Evolutionary conservation across 2,329 filamentous ascomycete species (phyloP).

Genomic region (Exophiala xenobiotica): DNA sequence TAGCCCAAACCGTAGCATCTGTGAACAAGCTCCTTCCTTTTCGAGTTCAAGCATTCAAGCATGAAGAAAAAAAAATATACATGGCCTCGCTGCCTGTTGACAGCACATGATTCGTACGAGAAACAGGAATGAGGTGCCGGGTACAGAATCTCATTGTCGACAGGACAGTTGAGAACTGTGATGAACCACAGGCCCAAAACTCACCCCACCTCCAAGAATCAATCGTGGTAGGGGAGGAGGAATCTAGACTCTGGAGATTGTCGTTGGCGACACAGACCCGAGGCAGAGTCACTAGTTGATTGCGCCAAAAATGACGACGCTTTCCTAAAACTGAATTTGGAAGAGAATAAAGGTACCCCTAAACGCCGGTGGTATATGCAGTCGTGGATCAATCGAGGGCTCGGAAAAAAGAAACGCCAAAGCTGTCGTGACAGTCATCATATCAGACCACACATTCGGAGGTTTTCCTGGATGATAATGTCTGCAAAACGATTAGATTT

Average conservation of each 20-base stretch:
- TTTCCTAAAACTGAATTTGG: not conserved
- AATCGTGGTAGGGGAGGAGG: too few relatives aligned
- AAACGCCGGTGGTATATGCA: constrained; percentile 25
- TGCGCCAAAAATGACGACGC: not conserved
- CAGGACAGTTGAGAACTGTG: not conserved
- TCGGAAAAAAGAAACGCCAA: constrained; percentile 14
- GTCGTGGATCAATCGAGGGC: constrained; percentile 20
- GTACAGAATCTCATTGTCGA: not conserved
- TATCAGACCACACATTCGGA: constrained; percentile 94
- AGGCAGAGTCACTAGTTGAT: not conserved
- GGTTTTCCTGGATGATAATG: constrained; percentile 99
- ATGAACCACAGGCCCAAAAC: not conserved
- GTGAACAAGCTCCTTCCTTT: constrained; percentile 8
- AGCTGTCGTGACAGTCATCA: constrained; percentile 41
- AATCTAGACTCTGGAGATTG: too few relatives aligned
- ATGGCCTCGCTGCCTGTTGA: constrained; percentile 7
- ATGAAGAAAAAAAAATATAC: constrained; percentile 2
- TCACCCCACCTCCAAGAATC: too few relatives aligned
- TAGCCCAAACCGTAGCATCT: constrained; percentile 9
- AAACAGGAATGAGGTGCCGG: not conserved
- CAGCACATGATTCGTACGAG: constrained; percentile 4
- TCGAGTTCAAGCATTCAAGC: not conserved
- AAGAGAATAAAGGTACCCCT: constrained; percentile 1
- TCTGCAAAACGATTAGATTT: too few relatives aligned
- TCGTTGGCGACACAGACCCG: not conserved